These are phyloP conservation scores for Solanum neorickii DNA, from an alignment of 257 asterid genomes.

Conservation along the genomic window DNA sequence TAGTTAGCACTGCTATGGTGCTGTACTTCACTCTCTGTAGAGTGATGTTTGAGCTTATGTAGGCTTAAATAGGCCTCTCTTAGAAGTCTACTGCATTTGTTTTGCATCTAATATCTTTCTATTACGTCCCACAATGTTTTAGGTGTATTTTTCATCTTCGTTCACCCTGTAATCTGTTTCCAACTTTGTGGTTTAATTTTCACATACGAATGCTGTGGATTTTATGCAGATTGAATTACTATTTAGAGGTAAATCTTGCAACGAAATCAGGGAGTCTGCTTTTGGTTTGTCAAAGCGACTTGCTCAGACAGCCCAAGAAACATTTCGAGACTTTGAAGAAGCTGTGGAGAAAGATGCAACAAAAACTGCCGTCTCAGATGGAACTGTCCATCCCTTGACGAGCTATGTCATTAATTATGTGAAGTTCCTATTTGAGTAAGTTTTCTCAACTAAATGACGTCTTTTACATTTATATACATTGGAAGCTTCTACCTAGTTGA, in stretches of 20 bases:
- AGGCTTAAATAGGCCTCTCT: background rate
- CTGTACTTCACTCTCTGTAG: background rate
- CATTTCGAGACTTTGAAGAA: slow-evolving; percentile 96
- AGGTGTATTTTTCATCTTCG: background rate
- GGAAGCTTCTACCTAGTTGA: background rate
- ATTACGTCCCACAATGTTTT: background rate
- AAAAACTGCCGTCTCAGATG: slow-evolving; percentile 95
- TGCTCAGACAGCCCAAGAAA: slow-evolving; percentile 94
- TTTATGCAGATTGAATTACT: slow-evolving; percentile 65
- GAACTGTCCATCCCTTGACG: slow-evolving; percentile 97
- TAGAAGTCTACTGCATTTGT: background rate
- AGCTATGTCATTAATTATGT: slow-evolving; percentile 98
- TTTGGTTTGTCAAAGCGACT: slow-evolving; percentile 92
- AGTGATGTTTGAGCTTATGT: background rate
- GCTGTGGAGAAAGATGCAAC: slow-evolving; percentile 99
- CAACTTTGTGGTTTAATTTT: background rate
- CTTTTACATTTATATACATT: background rate
- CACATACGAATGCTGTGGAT: background rate
- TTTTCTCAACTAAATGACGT: background rate
- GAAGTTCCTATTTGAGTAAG: slow-evolving; percentile 97
- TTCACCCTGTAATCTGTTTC: background rate
- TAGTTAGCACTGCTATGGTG: background rate
- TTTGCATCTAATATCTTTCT: background rate
- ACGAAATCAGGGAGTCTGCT: slow-evolving; percentile 82
- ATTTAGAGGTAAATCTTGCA: slow-evolving; percentile 87